Conservation (phyloP, 371 early-diverging fungal genomes). For the Syncephalis fuscata region DNA sequence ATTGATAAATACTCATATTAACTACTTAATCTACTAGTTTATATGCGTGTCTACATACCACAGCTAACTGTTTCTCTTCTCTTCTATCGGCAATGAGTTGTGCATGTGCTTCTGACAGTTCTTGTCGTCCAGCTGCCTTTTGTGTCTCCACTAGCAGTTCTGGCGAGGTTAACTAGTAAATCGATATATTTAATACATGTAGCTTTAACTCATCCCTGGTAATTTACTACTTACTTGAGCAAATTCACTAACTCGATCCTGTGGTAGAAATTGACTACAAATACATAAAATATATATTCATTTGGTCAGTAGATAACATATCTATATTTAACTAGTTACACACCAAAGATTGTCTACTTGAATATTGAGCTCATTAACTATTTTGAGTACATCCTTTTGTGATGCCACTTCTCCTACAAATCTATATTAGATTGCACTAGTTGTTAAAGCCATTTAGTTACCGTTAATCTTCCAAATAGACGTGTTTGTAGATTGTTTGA, state of each 20-base stretch:
- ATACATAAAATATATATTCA: not conserved
- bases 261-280: constrained; percentile 83
- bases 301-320: no score
- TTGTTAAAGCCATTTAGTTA: constrained; percentile 7
- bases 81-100: constrained; percentile 38
- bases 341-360: constrained; percentile 96
- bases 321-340: constrained; percentile 7
- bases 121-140: constrained; percentile 56
- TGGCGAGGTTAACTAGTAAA: constrained; percentile 44
- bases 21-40: not conserved
- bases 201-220: not conserved
- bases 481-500: constrained; percentile 42
- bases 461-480: constrained; percentile 74
- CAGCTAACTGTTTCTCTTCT: constrained; percentile 30
- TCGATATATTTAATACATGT: no score
- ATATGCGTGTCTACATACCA: constrained; percentile 24
- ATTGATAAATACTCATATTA: not conserved
- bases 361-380: constrained; percentile 45
- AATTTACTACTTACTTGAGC: constrained; percentile 37
- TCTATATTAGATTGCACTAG: not conserved
- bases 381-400: constrained; percentile 38
- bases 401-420: constrained; percentile 29
- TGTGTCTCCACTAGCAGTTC: constrained; percentile 71
- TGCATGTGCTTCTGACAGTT: constrained; percentile 44
- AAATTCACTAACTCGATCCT: constrained; percentile 87